Evolutionary conservation across 1,284 basidiomycete genomes (phyloP).

Genomic region (Puccinia novopanici): DNA sequence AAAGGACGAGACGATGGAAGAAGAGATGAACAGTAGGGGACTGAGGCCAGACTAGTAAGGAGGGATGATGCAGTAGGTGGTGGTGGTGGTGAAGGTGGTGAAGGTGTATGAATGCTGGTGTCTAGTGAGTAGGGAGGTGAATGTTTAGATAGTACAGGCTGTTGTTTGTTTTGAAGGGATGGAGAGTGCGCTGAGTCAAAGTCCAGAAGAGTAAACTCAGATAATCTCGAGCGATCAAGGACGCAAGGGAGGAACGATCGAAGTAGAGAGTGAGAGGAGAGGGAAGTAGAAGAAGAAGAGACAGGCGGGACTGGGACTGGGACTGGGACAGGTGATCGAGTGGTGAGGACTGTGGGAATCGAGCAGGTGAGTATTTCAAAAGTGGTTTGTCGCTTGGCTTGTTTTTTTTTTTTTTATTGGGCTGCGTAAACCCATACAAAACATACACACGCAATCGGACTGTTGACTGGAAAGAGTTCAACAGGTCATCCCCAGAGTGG

Average conservation of each 20-base stretch:
- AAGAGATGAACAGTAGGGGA: slow-evolving; percentile 38
- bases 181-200: not conserved
- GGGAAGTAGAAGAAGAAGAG: not conserved
- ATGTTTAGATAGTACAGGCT: not conserved
- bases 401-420: not conserved
- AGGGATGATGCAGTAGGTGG: not conserved
- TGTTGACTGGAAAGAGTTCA: not conserved
- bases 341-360: slow-evolving; percentile 14
- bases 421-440: slow-evolving; percentile 6
- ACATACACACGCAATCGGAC: not conserved
- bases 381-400: not conserved
- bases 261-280: slow-evolving; percentile 11
- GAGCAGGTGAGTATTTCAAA: not conserved
- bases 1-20: slow-evolving; percentile 11
- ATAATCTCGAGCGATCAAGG: not conserved
- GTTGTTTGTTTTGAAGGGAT: not conserved
- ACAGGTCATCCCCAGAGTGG: not conserved
- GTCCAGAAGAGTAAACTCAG: no score
- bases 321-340: slow-evolving; percentile 3
- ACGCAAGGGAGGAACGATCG: slow-evolving; percentile 6
- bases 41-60: slow-evolving; percentile 31
- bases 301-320: not conserved
- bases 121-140: slow-evolving; percentile 16
- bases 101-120: not conserved
- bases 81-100: not conserved